Percentiles rank a stretch among this genome's conserved stretches.
Conservation (phyloP, 2,329 filamentous ascomycete species). For the Cercospora sp. region DNA sequence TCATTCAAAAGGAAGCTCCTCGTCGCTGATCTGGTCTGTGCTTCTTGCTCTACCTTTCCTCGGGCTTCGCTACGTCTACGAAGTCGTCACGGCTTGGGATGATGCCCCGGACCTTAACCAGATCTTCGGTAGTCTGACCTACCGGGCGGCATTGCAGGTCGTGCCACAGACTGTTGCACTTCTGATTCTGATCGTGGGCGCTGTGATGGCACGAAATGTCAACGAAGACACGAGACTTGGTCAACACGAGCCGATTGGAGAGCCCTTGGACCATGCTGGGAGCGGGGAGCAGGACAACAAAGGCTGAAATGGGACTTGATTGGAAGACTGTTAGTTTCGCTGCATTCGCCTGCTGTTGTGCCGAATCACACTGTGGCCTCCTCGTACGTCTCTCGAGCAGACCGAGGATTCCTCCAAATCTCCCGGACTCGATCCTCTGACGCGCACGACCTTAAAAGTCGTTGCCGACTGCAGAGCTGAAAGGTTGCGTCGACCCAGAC, state of each 20-base stretch:
- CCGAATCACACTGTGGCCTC: neutral
- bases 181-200: slow-evolving; percentile 12
- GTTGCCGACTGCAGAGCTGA: too few species aligned
- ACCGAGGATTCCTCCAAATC: too few species aligned
- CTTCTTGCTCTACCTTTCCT: slow-evolving; percentile 12
- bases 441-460: too few species aligned
- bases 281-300: neutral
- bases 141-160: slow-evolving; percentile 7
- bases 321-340: too few species aligned
- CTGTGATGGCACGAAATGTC: slow-evolving; percentile 13
- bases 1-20: slow-evolving; percentile 11
- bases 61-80: slow-evolving; percentile 13
- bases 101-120: slow-evolving; percentile 5
- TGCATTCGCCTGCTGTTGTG: neutral
- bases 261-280: neutral
- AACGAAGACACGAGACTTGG: neutral
- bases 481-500: too few species aligned
- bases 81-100: slow-evolving; percentile 13
- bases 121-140: slow-evolving; percentile 11
- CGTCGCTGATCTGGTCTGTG: slow-evolving; percentile 14
- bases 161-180: slow-evolving; percentile 10
- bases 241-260: neutral
- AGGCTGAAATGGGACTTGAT: neutral
- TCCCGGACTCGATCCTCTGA: too few species aligned
- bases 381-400: too few species aligned